Evolutionary conservation across 2,329 filamentous ascomycete genomes (phyloP).

Genomic region (Fusarium compactum): DNA sequence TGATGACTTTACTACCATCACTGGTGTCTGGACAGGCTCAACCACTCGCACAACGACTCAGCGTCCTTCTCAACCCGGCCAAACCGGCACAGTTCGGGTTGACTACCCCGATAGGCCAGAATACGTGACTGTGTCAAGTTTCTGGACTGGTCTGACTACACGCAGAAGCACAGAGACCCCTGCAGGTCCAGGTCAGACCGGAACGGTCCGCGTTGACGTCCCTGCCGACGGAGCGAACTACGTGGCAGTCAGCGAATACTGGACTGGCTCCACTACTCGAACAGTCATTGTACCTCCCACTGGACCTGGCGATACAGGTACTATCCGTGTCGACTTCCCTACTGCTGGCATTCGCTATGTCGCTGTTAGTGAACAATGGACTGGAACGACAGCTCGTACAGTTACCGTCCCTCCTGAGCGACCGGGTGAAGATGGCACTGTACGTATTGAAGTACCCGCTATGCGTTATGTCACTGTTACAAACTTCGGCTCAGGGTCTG

Average conservation of each 20-base stretch:
- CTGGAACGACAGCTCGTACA: not conserved
- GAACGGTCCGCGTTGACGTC: not conserved
- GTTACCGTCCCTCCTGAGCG: not conserved
- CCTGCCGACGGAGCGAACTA: not conserved
- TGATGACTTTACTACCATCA: not conserved
- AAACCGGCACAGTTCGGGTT: not conserved
- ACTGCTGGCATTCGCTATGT: not conserved
- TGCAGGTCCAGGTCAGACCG: fast-evolving
- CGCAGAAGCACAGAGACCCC: not conserved
- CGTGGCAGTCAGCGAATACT: not conserved
- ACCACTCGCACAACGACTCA: not conserved
- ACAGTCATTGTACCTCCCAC: not conserved
- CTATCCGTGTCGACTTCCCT: not conserved
- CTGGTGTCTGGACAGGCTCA: not conserved
- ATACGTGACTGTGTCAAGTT: not conserved
- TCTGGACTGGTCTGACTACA: not conserved
- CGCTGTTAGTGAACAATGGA: slow-evolving; percentile 1
- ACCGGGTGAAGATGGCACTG: not conserved
- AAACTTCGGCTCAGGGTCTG: not conserved
- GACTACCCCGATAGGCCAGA: not conserved
- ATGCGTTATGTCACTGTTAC: slow-evolving; percentile 5
- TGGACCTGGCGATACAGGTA: not conserved
- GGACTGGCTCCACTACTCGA: not conserved
- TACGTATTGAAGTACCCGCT: not conserved
- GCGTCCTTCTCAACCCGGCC: not conserved